Evolutionary conservation across 176 grass and related monocot genomes (phyloP), one percentile per base, ranked within the genome.

Genomic region (Triticum dicoccoides): DNA sequence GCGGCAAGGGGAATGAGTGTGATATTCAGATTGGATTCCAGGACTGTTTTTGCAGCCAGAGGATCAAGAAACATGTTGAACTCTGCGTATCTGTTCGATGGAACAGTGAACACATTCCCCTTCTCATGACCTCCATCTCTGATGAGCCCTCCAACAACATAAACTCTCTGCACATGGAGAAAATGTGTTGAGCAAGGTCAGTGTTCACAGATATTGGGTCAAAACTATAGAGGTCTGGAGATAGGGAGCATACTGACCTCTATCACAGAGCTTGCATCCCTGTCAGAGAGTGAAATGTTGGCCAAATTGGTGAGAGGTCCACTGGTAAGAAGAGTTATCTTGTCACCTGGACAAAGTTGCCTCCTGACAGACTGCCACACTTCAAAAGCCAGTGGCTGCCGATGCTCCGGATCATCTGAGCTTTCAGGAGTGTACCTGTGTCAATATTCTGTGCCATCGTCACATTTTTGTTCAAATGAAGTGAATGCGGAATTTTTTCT

Each of bases 41-140:
- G 52, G 9, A 98, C 80, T 21, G 34, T 80, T 77, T 91, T 96
- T 10, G 92, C 89, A 38, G 97, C 92, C 79, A 89, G 24, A 27
- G 94, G 97, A 90, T 98, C 97, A 47, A 98, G 94, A 80, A 92
- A 98, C 78, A 96, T 89, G 82, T 96, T 98, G 47, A 96, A 90
- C 65, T 98, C 96, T 11, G 96, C 86, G 44, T 92, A 91, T 68
- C 30, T 86, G 49, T 96, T 98, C 9, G 86, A 62, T 23, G 79
- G 88, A 63, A 98, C 87, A 3, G 87, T 90, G 79, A 94, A 94
- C 72, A 98, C 75, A 77, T 98, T 94, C 77, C 97, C 94, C 47
- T 77, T 90, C 10, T 90, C 87, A 79, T 56, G 77, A 3, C 49
- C 34, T 14, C 41, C 72, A 81, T 88, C 89, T 59, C 38, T 85